Evolutionary conservation across 2,329 filamentous ascomycete species (phyloP), one percentile per base, ranked within the genome.

Genomic region (Ophiostoma angusticollis): DNA sequence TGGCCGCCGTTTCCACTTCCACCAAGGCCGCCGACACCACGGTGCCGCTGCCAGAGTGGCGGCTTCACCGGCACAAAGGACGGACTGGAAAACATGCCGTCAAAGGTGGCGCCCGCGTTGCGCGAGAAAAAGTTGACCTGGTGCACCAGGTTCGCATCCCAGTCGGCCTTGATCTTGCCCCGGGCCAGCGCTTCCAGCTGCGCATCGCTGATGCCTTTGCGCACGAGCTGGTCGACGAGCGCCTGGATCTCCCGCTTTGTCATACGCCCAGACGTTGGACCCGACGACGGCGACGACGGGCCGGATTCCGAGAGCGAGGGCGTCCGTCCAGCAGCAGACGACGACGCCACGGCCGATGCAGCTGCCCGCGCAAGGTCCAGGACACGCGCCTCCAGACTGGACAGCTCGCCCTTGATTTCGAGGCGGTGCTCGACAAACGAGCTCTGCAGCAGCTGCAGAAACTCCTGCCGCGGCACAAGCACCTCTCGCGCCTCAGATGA

Each of bases 91-190:
- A 70, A 58, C 2, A 54, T 49, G 0, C 62, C 61, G 48, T 86
- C 72, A 45, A 91, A 60, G 2, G 66, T 50, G 1, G 84, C 83
- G 5, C 84, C 84, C 14, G 76, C 60, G 5, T 74, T 74, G 1
- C 59, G 51, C 3, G 71, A 69, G 49, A 94, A 80, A 60, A 78
- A 86, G 61, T 95, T 94, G 58, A 86, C 62, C 40, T 71, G 68
- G 38, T 67, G 61, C 40, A 58, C 58, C 18, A 77, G 58, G 18
- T 65, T 54, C 1, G 53, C 49, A 31, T 63, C 58, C 52, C 61
- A 64, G 46, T 65, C 55, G 25, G 56, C 52, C 22, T 61, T 59
- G 37, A 74, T 68, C 37, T 63, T 58, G 39, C 63, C 63, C 21
- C 60, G 57, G 19, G 66, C 63, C 25, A 69, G 49, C 3, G 63